Evolutionary conservation across 345 rosid species (phyloP), one percentile per base, ranked within the genome.

Genomic region (Eucalyptus marginata): DNA sequence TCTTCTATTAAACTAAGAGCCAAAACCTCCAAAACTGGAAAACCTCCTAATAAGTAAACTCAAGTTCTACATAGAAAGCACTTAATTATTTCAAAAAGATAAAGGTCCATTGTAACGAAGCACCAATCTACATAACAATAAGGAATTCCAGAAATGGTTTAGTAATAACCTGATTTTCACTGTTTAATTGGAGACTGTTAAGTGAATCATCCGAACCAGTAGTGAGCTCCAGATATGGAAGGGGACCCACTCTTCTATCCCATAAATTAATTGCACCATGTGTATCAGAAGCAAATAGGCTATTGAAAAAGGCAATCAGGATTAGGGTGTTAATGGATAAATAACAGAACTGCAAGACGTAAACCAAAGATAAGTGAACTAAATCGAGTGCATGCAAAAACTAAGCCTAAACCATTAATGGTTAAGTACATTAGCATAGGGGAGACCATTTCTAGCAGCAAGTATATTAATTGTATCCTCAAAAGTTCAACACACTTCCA

Each of bases 231-330:
- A 93, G 93, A 90, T 94, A 95, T 88, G 99, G 99, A 91, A 92
- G 88, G 89, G 84, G 86, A 66, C 96, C 86, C 66, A 58, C 92
- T 92, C 98, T 94, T 93, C 97, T 95, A 92, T 98, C 99, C 99
- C 99, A 98, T 87, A 97, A 64, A 92, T 93, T 94, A 87, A 98
- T 91, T 49, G 86, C 86, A 80, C 99, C 98, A 89, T 90, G 88
- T 25, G 95, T 94, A 90, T 96, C 98, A 49, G 99, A 94, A 92
- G 97, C 94, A 91, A 95, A 87, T 89, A 98, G 86, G 95, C 99
- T 98, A 83, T 88, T 49, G 87, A 62, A 49, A 49, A 49, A 24
- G 33, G 62, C 59, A 85, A 27, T 20, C 40, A 44, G 80, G 49
- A 80, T 58, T 52, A 81, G 49, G 54, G 6, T 40, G 86, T 52